phyloP scores from a whole-genome alignment of 805 yeast species.

The Saccharomycopsis fermentans region DNA sequence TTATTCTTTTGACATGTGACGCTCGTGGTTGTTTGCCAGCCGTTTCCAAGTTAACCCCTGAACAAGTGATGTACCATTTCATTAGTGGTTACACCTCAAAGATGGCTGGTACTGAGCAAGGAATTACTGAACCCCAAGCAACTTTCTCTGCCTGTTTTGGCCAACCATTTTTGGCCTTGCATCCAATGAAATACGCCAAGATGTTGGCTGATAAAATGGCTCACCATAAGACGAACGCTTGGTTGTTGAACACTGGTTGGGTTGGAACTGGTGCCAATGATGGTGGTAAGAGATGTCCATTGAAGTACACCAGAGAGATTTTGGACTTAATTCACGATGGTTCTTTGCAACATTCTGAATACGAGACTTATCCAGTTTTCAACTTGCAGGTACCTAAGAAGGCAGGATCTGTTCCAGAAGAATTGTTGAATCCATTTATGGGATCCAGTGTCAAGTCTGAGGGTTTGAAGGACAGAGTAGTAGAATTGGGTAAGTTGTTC shows the following conservation, averaged over 20 bases:
- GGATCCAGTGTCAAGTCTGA: slow-evolving; percentile 46
- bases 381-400: slow-evolving; percentile 79
- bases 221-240: slow-evolving; percentile 81
- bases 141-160: slow-evolving; percentile 98
- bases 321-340: slow-evolving; percentile 93
- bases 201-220: slow-evolving; percentile 91
- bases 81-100: slow-evolving; percentile 97
- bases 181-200: slow-evolving; percentile 96
- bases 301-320: slow-evolving; percentile 95
- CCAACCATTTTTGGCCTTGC: slow-evolving; percentile 95
- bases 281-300: slow-evolving; percentile 96
- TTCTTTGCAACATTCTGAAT: slow-evolving; percentile 66
- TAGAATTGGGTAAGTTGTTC: slow-evolving; percentile 58
- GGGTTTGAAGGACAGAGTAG: slow-evolving; percentile 7
- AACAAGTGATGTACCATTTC: slow-evolving; percentile 98
- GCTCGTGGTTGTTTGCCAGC: slow-evolving; percentile 98
- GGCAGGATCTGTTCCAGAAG: slow-evolving; percentile 67
- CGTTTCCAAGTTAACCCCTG: slow-evolving; percentile 82
- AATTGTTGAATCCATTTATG: slow-evolving; percentile 76
- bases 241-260: slow-evolving; percentile 99
- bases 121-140: slow-evolving; percentile 96
- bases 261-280: slow-evolving; percentile 84
- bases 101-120: slow-evolving; percentile 99
- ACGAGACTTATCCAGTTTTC: slow-evolving; percentile 77
- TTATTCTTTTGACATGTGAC: slow-evolving; percentile 88